Base-by-base conservation (phyloP, 2,329 filamentous ascomycete genomes). In the Coniella vitis region DNA sequence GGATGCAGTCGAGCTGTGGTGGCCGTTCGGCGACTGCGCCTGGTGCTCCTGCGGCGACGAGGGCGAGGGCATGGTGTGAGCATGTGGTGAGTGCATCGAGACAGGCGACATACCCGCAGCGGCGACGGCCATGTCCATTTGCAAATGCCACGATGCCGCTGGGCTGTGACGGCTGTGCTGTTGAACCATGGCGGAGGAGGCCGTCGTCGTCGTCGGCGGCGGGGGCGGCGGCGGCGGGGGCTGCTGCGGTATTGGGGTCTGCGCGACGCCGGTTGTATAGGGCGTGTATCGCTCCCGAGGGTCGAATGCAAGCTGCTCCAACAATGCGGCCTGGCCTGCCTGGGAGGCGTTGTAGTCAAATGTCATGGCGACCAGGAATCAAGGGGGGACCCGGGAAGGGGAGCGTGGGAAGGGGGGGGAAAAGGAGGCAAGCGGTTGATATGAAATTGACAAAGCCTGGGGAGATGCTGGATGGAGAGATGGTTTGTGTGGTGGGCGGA, bases 271-370 rank as follows among this genome's bases (percentile, higher is more conserved):
- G 55, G 64, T 66, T 57, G 65, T 69, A 70, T 69, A 71, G 65
- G 61, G 53, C 52, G 74, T 71, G 61, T 78, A 78, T 62, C 74
- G 73, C 57, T 78, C 72, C 67, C 74, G 72, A 60, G 73, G 73
- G 63, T 83, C 76, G 68, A 75, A 83, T 58, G 68, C 65, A 57
- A 71, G 74, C 62, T 83, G 70, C 62, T 83, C 79, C 62, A 83
- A 63, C 62, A 83, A 73, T 63, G 72, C 76, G 65, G 60, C 59
- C 42, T 83, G 78, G 66, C 72, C 74, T 66, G 71, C 72, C 22
- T 48, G 49, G 63, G 71, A 70, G 63, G 69, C 62, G 66, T 75
- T 75, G 70, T 78, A 83, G 63, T 82, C 76, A 71, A 77, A 75
- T 68, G 73, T 75, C 79, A 76, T 76, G 64, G 63, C 48, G 75